Evolutionary conservation across 2,329 filamentous ascomycete species (phyloP).

Genomic region (Phyllosticta paracitricarpa): DNA sequence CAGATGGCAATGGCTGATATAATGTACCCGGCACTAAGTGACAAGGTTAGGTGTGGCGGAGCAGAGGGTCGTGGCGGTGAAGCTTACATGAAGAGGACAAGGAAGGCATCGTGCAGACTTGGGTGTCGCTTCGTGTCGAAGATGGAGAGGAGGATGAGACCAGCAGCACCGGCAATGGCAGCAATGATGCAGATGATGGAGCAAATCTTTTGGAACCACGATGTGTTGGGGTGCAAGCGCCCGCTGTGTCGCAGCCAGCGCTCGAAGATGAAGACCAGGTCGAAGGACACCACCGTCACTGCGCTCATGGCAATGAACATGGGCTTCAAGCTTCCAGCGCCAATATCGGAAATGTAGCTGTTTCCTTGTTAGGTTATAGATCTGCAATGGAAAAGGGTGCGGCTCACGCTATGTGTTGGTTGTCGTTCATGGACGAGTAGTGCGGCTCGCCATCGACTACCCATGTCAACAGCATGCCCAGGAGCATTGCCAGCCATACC

Average conservation of each 20-base stretch:
- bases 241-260: conserved; percentile 76
- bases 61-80: background rate
- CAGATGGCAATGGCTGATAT: conserved; percentile 81
- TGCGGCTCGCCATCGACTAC: conserved; percentile 44
- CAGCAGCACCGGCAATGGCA: conserved; percentile 64
- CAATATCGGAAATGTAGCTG: conserved; percentile 37
- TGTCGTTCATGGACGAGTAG: conserved; percentile 50
- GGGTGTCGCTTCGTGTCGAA: conserved; percentile 71
- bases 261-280: conserved; percentile 70
- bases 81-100: conserved; percentile 63
- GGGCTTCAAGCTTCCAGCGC: conserved; percentile 56
- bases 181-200: conserved; percentile 53
- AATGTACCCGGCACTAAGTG: conserved; percentile 56
- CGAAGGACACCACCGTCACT: conserved; percentile 68
- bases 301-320: conserved; percentile 65
- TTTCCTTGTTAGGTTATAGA: background rate
- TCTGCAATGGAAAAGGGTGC: background rate
- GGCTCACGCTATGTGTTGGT: conserved; percentile 62
- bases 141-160: conserved; percentile 72
- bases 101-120: conserved; percentile 61
- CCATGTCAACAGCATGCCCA: conserved; percentile 65
- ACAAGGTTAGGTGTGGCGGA: background rate
- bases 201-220: conserved; percentile 52
- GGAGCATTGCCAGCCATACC: conserved; percentile 47
- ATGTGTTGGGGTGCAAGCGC: conserved; percentile 66